Base-by-base conservation (phyloP, 1,284 basidiomycete species). In the Amylostereum areolatum region DNA sequence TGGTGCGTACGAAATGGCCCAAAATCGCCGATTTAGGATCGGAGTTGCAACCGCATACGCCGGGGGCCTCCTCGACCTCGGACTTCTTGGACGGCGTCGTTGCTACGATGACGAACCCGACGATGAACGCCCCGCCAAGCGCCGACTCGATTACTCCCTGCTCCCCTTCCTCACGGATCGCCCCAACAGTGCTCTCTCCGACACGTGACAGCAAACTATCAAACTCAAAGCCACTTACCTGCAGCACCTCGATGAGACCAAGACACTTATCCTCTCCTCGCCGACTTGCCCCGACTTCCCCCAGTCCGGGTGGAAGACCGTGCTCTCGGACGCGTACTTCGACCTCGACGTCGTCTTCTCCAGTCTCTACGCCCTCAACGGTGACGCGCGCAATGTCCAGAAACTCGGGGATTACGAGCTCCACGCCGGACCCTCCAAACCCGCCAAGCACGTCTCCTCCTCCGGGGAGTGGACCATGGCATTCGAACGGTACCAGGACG, bases 381-480 rank as follows among this genome's bases (percentile, higher is more conserved):
- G 41, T 7, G 24, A 24, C 25, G 41, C 41, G n/a, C 41, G 41
- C 9, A 28, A 11, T 6, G 30, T 28, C 24, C 25, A 43, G 41
- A 43, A 43, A 27, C 41, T 43, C 41, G 41, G 41, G 5, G 41
- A 43, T n/a, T 43, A 28, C 41, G 41, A 43, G 25, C 25, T 43
- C 5, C 25, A 28, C 7, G 25, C 41, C n/a, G 25, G 30, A 28
- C 12, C 11, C 41, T 12, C n/a, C 41, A 43, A 43, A 28, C 41
- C 41, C 41, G 30, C n/a, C 25, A 12, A 27, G n/a, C 41, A 27
- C 41, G 28, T 43, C 41, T 24, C 41, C 9, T 28, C 24, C 8
- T 28, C 27, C 6, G 27, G 24, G 12, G 41, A 43, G 6, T 43
- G 41, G 41, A 29, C 30, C 25, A 10, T 24, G 10, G 25, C 41